A percentile compares a stretch with the other conserved stretches of the same genome.
Evolutionary conservation across 2,329 filamentous ascomycete species (phyloP).

Genomic region (Thermothelomyces thermophilus): DNA sequence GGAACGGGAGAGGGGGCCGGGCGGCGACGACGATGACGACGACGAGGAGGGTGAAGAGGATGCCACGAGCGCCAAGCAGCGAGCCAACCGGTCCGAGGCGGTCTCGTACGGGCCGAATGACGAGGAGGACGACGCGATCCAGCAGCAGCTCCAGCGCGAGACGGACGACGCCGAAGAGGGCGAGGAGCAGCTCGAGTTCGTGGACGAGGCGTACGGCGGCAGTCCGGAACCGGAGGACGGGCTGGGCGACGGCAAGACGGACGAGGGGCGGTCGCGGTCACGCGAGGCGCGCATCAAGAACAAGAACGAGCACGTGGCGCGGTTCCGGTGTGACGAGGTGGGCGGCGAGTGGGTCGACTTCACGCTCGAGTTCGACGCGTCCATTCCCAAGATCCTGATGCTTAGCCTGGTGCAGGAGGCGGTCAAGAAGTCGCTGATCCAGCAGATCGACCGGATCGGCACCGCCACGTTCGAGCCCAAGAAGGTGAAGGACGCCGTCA

Average conservation of each 20-base stretch:
- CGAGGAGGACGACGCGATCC: conserved; percentile 77
- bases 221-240: conserved; percentile 37
- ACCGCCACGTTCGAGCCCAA: conserved; percentile 61
- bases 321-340: conserved; percentile 73
- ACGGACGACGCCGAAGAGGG: conserved; percentile 48
- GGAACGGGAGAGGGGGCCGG: conserved; percentile 28
- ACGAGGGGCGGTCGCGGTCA: conserved; percentile 33
- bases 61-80: conserved; percentile 66
- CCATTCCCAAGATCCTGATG: conserved; percentile 86
- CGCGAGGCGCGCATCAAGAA: conserved; percentile 57
- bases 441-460: conserved; percentile 73
- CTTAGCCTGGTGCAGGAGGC: conserved; percentile 82
- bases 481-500: conserved; percentile 46
- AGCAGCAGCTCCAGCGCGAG: conserved; percentile 54
- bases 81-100: conserved; percentile 69
- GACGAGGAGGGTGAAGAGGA: conserved; percentile 69
- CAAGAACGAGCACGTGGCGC: conserved; percentile 59
- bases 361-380: conserved; percentile 72
- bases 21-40: conserved; percentile 48
- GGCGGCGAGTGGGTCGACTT: conserved; percentile 71
- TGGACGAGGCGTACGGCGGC: conserved; percentile 45
- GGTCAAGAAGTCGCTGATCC: conserved; percentile 71
- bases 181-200: conserved; percentile 41
- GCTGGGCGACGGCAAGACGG: conserved; percentile 32
- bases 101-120: conserved; percentile 90